Evolutionary conservation across 129 eudicot genomes (phyloP).

Genomic region (Erigeron canadensis): DNA sequence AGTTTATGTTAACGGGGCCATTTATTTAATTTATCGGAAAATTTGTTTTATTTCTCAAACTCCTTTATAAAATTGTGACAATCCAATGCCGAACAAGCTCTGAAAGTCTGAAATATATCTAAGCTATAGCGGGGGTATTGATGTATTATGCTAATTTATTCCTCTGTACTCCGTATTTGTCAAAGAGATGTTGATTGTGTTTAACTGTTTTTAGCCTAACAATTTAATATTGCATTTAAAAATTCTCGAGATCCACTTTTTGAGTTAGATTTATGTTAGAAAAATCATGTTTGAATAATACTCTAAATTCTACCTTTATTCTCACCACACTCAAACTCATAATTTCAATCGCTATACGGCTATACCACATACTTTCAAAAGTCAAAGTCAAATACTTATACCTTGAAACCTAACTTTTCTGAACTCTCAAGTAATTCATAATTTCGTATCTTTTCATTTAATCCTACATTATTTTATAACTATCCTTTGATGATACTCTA

Average conservation of each 20-base stretch:
- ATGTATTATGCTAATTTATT: too few species aligned
- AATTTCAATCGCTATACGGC: neutral
- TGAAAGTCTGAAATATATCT: too few species aligned
- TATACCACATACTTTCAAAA: slow-evolving; percentile 15
- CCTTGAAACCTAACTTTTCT: slow-evolving; percentile 28
- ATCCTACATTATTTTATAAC: neutral
- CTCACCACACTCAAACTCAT: slow-evolving; percentile 20
- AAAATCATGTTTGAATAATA: slow-evolving; percentile 9
- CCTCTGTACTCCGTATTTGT: too few species aligned
- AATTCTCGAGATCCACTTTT: slow-evolving; percentile 35
- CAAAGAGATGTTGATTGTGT: neutral
- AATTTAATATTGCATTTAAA: slow-evolving; percentile 25
- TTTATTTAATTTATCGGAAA: too few species aligned
- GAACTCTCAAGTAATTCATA: neutral
- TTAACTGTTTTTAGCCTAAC: slow-evolving; percentile 24
- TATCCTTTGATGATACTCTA: neutral
- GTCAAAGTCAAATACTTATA: slow-evolving; percentile 28
- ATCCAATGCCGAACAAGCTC: too few species aligned
- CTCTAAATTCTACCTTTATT: slow-evolving; percentile 23
- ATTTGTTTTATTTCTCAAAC: too few species aligned
- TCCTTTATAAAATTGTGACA: too few species aligned
- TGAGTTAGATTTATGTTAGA: slow-evolving; percentile 34
- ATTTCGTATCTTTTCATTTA: neutral
- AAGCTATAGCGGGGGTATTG: too few species aligned
- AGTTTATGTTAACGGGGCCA: too few species aligned